Evolutionary conservation across 2,329 filamentous ascomycete genomes (phyloP).

Genomic region (Aureobasidium melanogenum): DNA sequence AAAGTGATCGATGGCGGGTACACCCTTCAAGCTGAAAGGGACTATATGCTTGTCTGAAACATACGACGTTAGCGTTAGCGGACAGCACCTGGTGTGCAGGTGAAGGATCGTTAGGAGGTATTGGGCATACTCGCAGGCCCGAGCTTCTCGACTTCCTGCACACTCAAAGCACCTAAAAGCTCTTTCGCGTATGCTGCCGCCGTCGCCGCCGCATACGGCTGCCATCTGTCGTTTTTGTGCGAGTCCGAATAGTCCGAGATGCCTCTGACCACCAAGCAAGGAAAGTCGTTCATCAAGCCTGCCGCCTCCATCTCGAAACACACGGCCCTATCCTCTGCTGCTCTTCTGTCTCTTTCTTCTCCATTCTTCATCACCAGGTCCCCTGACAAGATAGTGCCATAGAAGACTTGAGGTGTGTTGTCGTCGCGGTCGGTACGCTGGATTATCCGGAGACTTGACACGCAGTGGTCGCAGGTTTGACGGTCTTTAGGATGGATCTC

Average conservation of each 20-base stretch:
- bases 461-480: neutral
- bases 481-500: neutral
- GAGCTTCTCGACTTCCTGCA: neutral
- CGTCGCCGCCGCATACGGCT: constrained; percentile 17
- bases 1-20: neutral
- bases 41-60: neutral
- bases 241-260: constrained; percentile 21
- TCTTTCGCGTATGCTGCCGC: constrained; percentile 20
- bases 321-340: constrained; percentile 11
- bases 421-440: neutral
- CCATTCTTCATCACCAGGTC: constrained; percentile 20
- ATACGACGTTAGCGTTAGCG: neutral
- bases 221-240: constrained; percentile 20
- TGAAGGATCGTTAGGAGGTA: neutral
- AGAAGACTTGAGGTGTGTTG: constrained; percentile 22
- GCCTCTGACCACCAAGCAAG: constrained; percentile 20
- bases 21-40: neutral
- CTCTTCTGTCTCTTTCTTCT: neutral
- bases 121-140: neutral
- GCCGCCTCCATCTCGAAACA: constrained; percentile 17
- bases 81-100: neutral
- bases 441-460: neutral
- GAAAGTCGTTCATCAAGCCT: constrained; percentile 11
- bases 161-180: neutral
- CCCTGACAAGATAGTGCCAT: constrained; percentile 33